Conservation (phyloP, 2,329 filamentous ascomycete species). For the Epichloe coenophiala region DNA sequence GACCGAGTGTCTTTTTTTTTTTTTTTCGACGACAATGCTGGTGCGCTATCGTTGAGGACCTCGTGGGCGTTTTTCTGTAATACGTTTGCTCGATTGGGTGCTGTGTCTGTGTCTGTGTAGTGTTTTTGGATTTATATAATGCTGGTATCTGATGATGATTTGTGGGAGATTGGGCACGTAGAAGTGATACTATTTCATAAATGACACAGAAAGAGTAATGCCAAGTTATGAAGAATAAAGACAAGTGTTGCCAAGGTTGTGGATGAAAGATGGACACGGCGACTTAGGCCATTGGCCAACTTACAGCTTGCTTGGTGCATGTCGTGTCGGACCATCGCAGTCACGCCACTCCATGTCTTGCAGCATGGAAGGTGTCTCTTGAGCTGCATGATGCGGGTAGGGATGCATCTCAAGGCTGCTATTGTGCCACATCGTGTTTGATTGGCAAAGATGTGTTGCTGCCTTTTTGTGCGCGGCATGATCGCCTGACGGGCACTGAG, state of each 20-base stretch:
- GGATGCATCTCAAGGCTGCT: background rate
- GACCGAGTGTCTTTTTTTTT: constrained; percentile 25
- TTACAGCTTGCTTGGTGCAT: background rate
- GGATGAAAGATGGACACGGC: no score
- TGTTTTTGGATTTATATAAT: background rate
- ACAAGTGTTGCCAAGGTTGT: no score
- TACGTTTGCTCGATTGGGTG: constrained; percentile 1
- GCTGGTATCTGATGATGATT: background rate
- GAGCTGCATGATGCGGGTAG: background rate
- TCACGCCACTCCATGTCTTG: background rate
- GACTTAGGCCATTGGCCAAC: no score
- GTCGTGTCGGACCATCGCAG: background rate
- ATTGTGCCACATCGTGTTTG: background rate
- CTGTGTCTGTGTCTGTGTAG: background rate
- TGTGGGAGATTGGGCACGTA: background rate
- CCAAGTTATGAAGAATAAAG: no score
- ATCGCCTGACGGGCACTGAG: background rate
- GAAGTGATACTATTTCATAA: no score
- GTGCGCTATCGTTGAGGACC: constrained; percentile 37
- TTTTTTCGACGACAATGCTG: constrained; percentile 34
- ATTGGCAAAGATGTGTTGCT: background rate
- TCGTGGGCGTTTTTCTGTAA: constrained; percentile 29
- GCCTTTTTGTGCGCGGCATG: background rate
- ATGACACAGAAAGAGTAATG: no score
- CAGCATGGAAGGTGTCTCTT: background rate